Percentiles rank a stretch among this genome's conserved stretches.
These are phyloP conservation scores for Linnemannia schmuckeri DNA, from an alignment of 192 early-diverging fungal genomes.

Conservation along the genomic window DNA sequence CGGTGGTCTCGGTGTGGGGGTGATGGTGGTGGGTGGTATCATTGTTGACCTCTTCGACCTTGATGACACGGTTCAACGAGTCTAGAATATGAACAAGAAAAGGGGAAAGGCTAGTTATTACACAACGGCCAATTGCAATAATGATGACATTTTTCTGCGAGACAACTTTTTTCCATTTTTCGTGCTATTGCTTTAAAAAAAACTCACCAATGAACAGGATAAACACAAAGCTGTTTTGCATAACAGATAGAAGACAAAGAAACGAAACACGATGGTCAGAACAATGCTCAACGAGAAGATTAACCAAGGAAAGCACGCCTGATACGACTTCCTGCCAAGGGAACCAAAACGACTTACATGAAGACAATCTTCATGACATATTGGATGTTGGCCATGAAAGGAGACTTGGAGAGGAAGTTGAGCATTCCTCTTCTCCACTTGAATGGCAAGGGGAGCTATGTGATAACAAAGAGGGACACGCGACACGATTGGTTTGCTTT, in stretches of 20 bases:
- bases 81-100: conserved; percentile 44
- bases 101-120: background rate
- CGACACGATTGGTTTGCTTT: background rate
- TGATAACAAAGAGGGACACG: background rate
- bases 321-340: background rate
- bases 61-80: conserved; percentile 60
- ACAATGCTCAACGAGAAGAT: background rate
- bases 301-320: background rate
- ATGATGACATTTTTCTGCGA: background rate
- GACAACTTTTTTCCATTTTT: background rate
- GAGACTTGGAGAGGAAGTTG: conserved; percentile 60
- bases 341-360: conserved; percentile 52
- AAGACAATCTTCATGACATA: conserved; percentile 65
- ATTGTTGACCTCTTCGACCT: conserved; percentile 37
- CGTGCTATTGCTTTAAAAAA: background rate
- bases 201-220: conserved; percentile 67
- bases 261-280: background rate
- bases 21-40: conserved; percentile 20
- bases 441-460: conserved; percentile 65
- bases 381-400: conserved; percentile 51
- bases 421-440: conserved; percentile 62
- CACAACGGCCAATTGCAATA: conserved; percentile 1
- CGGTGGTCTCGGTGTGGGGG: conserved; percentile 44
- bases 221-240: conserved; percentile 61
- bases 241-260: background rate